Conservation (phyloP, 768 basidiomycete genomes). For the Leccinum boreale region DNA sequence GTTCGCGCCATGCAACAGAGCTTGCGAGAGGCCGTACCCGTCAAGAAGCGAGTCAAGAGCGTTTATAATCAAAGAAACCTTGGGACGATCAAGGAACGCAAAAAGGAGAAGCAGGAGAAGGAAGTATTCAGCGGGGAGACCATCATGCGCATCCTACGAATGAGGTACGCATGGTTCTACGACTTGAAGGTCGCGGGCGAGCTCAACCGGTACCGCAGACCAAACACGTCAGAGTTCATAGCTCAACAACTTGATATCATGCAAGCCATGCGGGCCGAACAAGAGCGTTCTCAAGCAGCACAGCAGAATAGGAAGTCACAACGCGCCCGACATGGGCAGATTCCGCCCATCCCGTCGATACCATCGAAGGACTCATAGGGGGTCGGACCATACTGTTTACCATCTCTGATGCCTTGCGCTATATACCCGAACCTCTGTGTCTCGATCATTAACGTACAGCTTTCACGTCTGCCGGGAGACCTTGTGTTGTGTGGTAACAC, state of each 20-base stretch:
- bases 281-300: constrained; percentile 67
- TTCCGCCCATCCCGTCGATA: constrained; percentile 28
- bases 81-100: constrained; percentile 92
- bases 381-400: not conserved
- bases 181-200: not conserved
- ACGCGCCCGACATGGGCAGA: constrained; percentile 41
- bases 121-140: constrained; percentile 79
- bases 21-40: constrained; percentile 65
- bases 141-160: constrained; percentile 90
- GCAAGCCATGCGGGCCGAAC: constrained; percentile 78
- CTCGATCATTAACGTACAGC: not conserved
- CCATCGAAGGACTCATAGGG: constrained; percentile 22
- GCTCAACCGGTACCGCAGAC: constrained; percentile 39
- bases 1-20: constrained; percentile 93
- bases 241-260: constrained; percentile 82
- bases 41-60: constrained; percentile 89
- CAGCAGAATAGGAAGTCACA: constrained; percentile 56
- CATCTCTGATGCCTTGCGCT: constrained; percentile 21
- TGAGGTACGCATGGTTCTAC: constrained; percentile 61
- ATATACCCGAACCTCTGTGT: constrained; percentile 24
- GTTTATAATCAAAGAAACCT: constrained; percentile 91
- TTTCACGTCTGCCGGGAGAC: constrained; percentile 6
- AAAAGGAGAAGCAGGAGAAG: constrained; percentile 81
- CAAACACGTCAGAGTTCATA: constrained; percentile 82
- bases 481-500: constrained; percentile 2